Evolutionary conservation across 306 rosid genomes (phyloP).

Genomic region (Hippophae tibetana): DNA sequence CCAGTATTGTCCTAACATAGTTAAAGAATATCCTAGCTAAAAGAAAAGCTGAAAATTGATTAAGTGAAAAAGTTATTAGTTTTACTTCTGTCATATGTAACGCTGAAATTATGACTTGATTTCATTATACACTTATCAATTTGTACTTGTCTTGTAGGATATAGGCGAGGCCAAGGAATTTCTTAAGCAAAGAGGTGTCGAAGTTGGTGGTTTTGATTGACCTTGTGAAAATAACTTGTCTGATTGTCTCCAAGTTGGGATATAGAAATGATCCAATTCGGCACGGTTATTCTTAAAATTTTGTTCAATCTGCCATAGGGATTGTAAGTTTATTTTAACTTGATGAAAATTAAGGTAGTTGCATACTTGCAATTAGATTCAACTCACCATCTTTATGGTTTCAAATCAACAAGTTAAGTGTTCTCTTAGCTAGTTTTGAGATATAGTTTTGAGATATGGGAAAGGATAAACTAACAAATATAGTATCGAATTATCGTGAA

Average conservation of each 20-base stretch:
- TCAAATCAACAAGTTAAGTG: too few species aligned
- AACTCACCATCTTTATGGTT: too few species aligned
- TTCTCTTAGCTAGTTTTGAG: too few species aligned
- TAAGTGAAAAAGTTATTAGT: background rate
- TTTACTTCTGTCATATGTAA: background rate
- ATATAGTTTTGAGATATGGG: too few species aligned
- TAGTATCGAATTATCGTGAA: too few species aligned
- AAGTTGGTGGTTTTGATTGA: conserved; percentile 44
- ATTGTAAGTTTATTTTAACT: too few species aligned
- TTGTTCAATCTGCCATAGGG: too few species aligned
- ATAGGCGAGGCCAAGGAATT: conserved; percentile 67
- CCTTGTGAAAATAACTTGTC: background rate
- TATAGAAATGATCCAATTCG: too few species aligned
- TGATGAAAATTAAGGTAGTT: too few species aligned
- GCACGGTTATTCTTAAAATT: too few species aligned
- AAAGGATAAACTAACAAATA: too few species aligned
- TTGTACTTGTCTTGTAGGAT: conserved; percentile 37
- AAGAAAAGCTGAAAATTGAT: background rate
- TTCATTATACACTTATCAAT: background rate
- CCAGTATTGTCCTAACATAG: background rate
- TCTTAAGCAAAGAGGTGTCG: conserved; percentile 58
- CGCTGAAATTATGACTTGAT: background rate
- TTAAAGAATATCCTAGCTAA: background rate
- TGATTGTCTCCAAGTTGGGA: background rate
- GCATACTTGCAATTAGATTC: too few species aligned